phyloP scores from a whole-genome alignment of 805 yeast genomes.

The Candida gorgasii region DNA sequence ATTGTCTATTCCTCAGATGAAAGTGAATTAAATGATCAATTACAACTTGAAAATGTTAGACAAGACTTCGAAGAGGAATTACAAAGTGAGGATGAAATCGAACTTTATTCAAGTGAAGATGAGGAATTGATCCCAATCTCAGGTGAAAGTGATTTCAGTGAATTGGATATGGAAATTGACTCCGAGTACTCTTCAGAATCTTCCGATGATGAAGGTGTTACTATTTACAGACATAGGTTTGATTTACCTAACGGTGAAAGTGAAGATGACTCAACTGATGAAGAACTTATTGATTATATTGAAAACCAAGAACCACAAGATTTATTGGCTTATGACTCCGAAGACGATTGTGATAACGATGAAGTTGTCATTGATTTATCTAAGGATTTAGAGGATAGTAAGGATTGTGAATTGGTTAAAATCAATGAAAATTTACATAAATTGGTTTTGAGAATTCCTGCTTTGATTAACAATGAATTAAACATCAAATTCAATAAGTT shows the following conservation, averaged over 20 bases:
- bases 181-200: conserved; percentile 23
- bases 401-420: conserved; percentile 44
- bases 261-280: conserved; percentile 38
- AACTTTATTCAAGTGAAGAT: conserved; percentile 25
- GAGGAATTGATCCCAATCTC: conserved; percentile 26
- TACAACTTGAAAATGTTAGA: conserved; percentile 38
- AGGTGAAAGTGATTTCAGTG: conserved; percentile 30
- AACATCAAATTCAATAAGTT: conserved; percentile 39
- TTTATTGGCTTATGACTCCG: conserved; percentile 30
- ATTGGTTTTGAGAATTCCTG: conserved; percentile 43
- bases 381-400: conserved; percentile 42
- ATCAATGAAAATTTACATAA: conserved; percentile 40
- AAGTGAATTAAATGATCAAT: conserved; percentile 30
- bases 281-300: conserved; percentile 27
- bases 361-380: conserved; percentile 41
- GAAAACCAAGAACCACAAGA: conserved; percentile 25
- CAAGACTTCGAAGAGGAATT: conserved; percentile 35
- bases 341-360: conserved; percentile 21
- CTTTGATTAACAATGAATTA: conserved; percentile 40
- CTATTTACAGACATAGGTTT: conserved; percentile 43
- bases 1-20: conserved; percentile 31
- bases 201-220: conserved; percentile 42
- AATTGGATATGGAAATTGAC: conserved; percentile 23
- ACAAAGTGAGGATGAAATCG: conserved; percentile 27
- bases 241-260: conserved; percentile 36